Evolutionary conservation across 2,329 filamentous ascomycete genomes (phyloP), one percentile per base, ranked within the genome.

Genomic region (Tolypocladium cylindrosporum): DNA sequence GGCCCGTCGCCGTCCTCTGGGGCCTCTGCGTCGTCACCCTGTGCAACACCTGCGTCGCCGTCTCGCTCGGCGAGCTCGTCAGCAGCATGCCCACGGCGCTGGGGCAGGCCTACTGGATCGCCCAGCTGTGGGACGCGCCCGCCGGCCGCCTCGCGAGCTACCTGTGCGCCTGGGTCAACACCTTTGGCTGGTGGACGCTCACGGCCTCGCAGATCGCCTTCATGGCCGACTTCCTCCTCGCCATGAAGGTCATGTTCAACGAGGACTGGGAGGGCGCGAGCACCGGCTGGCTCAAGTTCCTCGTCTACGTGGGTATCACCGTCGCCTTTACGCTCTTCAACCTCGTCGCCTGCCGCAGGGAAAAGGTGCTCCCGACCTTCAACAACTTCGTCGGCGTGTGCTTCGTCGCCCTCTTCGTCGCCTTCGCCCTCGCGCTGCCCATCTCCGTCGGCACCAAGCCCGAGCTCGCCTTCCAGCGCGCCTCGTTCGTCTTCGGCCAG

Each of bases 101-200:
- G 2, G 82, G 82, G 0, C 82, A 85, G 68, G 81, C 81, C 0
- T 84, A 81, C 66, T 85, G 81, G 80, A 69, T 72, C 57, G 69
- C 70, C 34, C 67, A 67, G 2, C 65, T 74, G 37, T 72, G 67
- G 65, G 64, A 55, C 69, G 75, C 72, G 54, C 67, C 58, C 63
- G 64, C 16, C 1, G 81, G 80, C 1, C 74, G 81, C 1, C 80
- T 82, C 60, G 64, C 68, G 4, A 81, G 78, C 1, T 84, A 84
- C 63, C 74, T 84, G 68, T 82, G 79, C 61, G 81, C 81, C 2
- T 84, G 80, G 79, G 81, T 83, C 64, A 84, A 84, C 66, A 81
- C 77, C 0, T 83, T 83, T 59, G 81, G 81, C 14, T 84, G 81
- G 81, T 82, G 79, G 74, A 78, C 79, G 0, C 67, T 84, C 58